Conservation (phyloP, 495 filamentous ascomycete species). For the Podospora pseudoanserina region DNA sequence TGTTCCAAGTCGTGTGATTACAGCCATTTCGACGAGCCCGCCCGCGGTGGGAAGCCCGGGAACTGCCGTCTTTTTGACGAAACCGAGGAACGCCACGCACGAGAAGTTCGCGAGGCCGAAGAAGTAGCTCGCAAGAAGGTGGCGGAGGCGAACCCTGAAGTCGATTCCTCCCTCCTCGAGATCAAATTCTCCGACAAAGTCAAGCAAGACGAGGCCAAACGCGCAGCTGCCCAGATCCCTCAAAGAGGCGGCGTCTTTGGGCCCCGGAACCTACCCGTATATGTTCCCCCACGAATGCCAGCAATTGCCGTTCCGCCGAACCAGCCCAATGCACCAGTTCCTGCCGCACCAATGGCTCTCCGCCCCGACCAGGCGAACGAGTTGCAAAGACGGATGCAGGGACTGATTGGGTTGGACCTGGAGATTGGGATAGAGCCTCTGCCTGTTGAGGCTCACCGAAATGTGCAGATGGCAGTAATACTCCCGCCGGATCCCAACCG, state of each 20-base stretch:
- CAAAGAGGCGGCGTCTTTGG: neutral
- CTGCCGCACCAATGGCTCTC: neutral
- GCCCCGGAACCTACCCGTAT: too few species aligned
- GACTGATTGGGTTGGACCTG: neutral
- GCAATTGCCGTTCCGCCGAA: neutral
- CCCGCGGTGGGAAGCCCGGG: constrained; percentile 41
- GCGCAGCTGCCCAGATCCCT: constrained; percentile 1
- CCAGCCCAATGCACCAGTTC: neutral
- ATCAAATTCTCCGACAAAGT: constrained; percentile 59
- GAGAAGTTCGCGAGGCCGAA: constrained; percentile 65
- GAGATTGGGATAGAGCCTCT: neutral
- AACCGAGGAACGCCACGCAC: constrained; percentile 56
- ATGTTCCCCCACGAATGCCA: too few species aligned
- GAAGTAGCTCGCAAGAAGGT: constrained; percentile 55
- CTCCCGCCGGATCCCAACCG: too few species aligned
- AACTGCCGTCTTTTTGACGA: constrained; percentile 72
- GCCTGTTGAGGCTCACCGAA: neutral
- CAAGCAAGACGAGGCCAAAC: constrained; percentile 33
- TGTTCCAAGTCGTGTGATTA: constrained; percentile 61
- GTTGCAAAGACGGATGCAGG: neutral
- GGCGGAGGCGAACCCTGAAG: constrained; percentile 55
- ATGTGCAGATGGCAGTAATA: neutral
- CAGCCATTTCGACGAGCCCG: constrained; percentile 49
- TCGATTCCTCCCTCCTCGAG: constrained; percentile 54
- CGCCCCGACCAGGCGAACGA: too few species aligned